A percentile compares a stretch with the other conserved stretches of the same genome.
These are phyloP conservation scores for Protomyces arabidopsidicola DNA, from an alignment of 1,139 yeast species.

Conservation along the genomic window DNA sequence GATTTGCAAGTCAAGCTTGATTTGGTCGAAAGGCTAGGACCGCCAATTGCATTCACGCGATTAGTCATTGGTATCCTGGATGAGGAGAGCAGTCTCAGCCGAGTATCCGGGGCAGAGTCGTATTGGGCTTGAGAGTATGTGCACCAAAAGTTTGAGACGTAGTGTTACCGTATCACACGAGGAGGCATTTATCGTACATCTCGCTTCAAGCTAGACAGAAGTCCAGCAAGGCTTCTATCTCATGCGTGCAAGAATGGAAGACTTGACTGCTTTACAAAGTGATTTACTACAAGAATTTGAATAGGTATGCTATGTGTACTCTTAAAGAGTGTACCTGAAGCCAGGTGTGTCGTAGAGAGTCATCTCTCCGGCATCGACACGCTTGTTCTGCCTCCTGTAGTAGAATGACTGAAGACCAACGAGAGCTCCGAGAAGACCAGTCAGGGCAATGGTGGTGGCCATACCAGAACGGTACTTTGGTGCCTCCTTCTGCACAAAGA, in stretches of 20 bases:
- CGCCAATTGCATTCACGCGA: background rate
- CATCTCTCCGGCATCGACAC: constrained; percentile 19
- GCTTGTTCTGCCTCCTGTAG: constrained; percentile 7
- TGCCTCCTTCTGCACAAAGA: constrained; percentile 19
- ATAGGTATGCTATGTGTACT: background rate
- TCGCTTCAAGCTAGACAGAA: too few relatives aligned
- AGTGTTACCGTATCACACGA: too few relatives aligned
- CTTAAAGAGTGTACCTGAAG: constrained; percentile 25
- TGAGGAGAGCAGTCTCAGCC: too few relatives aligned
- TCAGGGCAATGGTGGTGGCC: constrained; percentile 14
- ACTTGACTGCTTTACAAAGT: too few relatives aligned
- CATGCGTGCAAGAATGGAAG: too few relatives aligned
- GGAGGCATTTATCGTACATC: too few relatives aligned
- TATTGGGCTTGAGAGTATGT: too few relatives aligned
- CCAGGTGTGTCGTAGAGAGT: constrained; percentile 23
- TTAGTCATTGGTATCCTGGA: too few relatives aligned
- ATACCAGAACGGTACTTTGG: constrained; percentile 23
- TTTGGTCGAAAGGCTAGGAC: background rate
- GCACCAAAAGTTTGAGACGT: too few relatives aligned
- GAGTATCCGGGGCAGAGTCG: too few relatives aligned
- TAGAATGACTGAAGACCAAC: constrained; percentile 16
- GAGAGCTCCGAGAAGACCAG: constrained; percentile 10
- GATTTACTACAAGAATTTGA: background rate
- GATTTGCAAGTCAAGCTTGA: background rate
- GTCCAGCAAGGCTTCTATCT: too few relatives aligned